Percentiles rank a stretch among this genome's conserved stretches.
phyloP scores from a whole-genome alignment of 1,284 basidiomycete genomes.

The Cutaneotrichosporon cavernicola region DNA sequence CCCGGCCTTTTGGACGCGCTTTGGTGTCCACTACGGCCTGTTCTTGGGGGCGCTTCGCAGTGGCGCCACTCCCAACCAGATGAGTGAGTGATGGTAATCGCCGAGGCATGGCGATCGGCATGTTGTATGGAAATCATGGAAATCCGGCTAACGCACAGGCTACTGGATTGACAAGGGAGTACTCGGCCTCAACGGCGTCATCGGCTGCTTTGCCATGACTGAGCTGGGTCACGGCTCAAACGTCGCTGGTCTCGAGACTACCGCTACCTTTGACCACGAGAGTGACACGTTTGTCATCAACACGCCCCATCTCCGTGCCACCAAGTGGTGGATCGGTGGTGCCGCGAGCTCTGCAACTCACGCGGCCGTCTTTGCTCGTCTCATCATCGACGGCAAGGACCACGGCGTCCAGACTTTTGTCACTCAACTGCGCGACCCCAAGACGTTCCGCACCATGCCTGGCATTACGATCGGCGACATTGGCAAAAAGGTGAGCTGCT shows the following conservation, averaged over 20 bases:
- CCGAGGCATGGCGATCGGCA: neutral
- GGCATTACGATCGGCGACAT: conserved; percentile 62
- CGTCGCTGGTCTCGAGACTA: conserved; percentile 61
- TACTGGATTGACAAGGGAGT: conserved; percentile 61
- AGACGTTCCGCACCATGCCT: conserved; percentile 56
- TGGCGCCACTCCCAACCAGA: conserved; percentile 52
- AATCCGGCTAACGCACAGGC: conserved; percentile 34
- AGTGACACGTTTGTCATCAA: conserved; percentile 61
- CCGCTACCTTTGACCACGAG: conserved; percentile 58
- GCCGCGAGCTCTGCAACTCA: conserved; percentile 61
- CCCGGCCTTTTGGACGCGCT: conserved; percentile 59
- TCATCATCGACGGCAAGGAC: conserved; percentile 58
- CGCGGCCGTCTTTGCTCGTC: conserved; percentile 60
- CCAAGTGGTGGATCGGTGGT: conserved; percentile 62
- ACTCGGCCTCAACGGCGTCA: conserved; percentile 58
- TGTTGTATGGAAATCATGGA: conserved; percentile 3
- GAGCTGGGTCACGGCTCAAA: conserved; percentile 57
- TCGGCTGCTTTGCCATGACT: conserved; percentile 62
- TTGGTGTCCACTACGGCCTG: conserved; percentile 60
- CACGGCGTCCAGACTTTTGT: conserved; percentile 62
- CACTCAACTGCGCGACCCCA: conserved; percentile 58
- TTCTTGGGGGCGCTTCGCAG: conserved; percentile 56
- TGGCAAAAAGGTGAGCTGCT: conserved; percentile 54
- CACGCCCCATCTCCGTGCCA: conserved; percentile 58
- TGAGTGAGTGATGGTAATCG: conserved; percentile 36